A percentile compares a stretch with the other conserved stretches of the same genome.
Evolutionary conservation across 495 filamentous ascomycete species (phyloP).

Genomic region (Sporormia fimetaria): DNA sequence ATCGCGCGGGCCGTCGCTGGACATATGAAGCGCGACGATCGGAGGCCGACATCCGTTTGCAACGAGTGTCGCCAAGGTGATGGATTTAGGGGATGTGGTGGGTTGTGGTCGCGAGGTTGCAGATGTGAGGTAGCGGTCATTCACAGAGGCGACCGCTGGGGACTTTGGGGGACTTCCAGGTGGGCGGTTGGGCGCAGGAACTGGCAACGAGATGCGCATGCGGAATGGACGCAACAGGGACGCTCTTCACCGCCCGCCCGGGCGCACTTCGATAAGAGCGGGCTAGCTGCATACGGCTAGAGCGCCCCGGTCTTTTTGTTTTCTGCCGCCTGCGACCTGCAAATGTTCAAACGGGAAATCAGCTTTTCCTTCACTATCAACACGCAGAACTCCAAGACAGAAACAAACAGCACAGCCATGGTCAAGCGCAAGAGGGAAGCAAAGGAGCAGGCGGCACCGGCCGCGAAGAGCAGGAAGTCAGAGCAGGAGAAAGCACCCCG

Average conservation of each 20-base stretch:
- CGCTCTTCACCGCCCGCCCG: conserved; percentile 1
- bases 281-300: conserved; percentile 2
- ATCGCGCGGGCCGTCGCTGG: conserved; percentile 41
- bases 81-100: conserved; percentile 34
- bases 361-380: too few relatives aligned
- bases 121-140: neutral
- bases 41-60: conserved; percentile 51
- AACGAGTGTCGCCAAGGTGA: conserved; percentile 33
- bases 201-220: neutral
- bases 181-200: conserved; percentile 4
- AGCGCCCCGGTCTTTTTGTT: too few relatives aligned
- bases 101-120: conserved; percentile 21
- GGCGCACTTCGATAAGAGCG: conserved; percentile 1
- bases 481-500: conserved; percentile 18
- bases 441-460: conserved; percentile 19
- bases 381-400: too few relatives aligned
- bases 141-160: too few relatives aligned
- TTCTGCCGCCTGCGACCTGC: too few relatives aligned
- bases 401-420: too few relatives aligned
- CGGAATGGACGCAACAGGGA: neutral
- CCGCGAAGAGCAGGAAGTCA: conserved; percentile 28
- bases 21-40: conserved; percentile 36
- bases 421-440: conserved; percentile 63
- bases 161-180: neutral
- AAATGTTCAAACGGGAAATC: too few relatives aligned